Percentiles rank a stretch among this genome's conserved stretches.
Conservation (phyloP, 208 protist species). For the Trypanosoma caninum region DNA sequence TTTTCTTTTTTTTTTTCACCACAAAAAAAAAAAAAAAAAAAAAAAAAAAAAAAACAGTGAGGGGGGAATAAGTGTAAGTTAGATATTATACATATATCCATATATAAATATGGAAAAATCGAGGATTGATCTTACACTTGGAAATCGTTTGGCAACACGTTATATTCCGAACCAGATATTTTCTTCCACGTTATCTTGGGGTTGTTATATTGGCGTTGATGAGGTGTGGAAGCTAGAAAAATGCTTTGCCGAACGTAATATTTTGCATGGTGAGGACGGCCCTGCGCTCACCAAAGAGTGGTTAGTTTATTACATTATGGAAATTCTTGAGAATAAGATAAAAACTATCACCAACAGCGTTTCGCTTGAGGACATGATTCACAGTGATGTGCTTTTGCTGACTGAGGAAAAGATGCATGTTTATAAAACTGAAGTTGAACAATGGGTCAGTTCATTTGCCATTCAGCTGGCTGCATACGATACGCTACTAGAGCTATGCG, state of each 20-base stretch:
- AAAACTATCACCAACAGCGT: neutral
- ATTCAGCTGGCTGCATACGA: conserved; percentile 15
- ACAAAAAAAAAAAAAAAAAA: neutral
- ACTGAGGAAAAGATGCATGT: neutral
- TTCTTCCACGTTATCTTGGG: conserved; percentile 54
- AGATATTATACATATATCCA: no score
- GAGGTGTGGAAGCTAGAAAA: conserved; percentile 31
- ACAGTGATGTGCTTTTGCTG: neutral
- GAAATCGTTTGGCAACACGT: conserved; percentile 52
- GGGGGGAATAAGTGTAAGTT: neutral
- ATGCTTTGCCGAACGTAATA: conserved; percentile 13
- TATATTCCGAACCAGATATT: conserved; percentile 75
- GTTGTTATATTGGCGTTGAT: conserved; percentile 38
- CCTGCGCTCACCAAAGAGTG: conserved; percentile 57
- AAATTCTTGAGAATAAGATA: conserved; percentile 28
- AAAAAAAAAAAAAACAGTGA: neutral
- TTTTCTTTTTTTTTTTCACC: no score
- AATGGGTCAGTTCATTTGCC: conserved; percentile 23
- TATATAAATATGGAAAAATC: neutral
- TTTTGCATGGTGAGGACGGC: conserved; percentile 36
- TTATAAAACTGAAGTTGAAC: conserved; percentile 5
- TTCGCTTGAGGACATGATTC: neutral
- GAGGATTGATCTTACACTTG: conserved; percentile 19
- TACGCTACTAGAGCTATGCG: conserved; percentile 12
- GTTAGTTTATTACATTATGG: conserved; percentile 49